These are phyloP conservation scores for Lotus japonicus DNA, from an alignment of 306 rosid genomes.

Conservation along the genomic window DNA sequence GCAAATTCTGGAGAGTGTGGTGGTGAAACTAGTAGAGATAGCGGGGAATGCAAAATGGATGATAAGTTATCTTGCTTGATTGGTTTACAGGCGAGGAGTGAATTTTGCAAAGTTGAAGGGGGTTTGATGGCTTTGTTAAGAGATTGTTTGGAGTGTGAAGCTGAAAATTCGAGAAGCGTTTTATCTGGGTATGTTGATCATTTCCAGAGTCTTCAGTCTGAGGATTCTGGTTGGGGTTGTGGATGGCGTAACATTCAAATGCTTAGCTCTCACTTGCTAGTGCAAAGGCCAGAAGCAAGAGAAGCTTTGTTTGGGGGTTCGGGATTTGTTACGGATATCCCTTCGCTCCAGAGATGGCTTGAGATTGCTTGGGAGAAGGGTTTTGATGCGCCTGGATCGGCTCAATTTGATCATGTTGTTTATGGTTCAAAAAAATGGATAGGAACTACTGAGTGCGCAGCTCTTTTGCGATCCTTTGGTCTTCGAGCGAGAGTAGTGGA, in stretches of 20 bases:
- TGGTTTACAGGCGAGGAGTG: constrained; percentile 45
- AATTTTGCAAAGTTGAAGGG: constrained; percentile 45
- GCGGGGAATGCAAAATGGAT: constrained; percentile 19
- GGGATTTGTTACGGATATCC: constrained; percentile 71
- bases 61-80: constrained; percentile 47
- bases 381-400: constrained; percentile 60
- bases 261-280: constrained; percentile 67
- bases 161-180: constrained; percentile 38
- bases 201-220: constrained; percentile 52
- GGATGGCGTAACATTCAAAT: constrained; percentile 90
- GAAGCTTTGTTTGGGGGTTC: constrained; percentile 64
- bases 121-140: constrained; percentile 62
- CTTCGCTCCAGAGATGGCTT: constrained; percentile 80
- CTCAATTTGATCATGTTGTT: constrained; percentile 48
- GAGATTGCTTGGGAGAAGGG: constrained; percentile 93
- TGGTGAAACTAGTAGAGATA: constrained; percentile 20
- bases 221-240: constrained; percentile 87
- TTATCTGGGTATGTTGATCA: constrained; percentile 67
- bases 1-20: constrained; percentile 15
- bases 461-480: constrained; percentile 72
- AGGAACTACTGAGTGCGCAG: constrained; percentile 79
- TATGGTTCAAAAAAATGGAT: constrained; percentile 65
- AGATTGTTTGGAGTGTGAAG: constrained; percentile 66
- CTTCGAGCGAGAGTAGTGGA: constrained; percentile 67
- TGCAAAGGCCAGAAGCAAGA: constrained; percentile 46